A percentile compares a stretch with the other conserved stretches of the same genome.
Conservation (phyloP, 306 rosid species). For the Corylus avellana region DNA sequence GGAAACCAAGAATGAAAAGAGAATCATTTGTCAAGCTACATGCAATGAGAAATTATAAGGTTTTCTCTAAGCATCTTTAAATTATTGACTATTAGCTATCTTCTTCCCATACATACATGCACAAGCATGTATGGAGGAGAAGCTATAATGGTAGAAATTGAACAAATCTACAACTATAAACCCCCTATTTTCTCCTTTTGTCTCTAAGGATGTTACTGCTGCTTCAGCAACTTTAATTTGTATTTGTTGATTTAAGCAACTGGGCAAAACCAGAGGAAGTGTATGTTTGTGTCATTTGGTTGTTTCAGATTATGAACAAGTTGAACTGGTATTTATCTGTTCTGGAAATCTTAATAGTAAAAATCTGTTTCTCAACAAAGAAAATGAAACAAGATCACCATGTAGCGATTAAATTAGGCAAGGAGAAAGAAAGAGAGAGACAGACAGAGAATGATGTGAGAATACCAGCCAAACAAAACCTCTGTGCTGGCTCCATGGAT, state of each 20-base stretch:
- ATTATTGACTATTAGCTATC: neutral
- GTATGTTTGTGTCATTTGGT: constrained; percentile 10
- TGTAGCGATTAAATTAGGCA: constrained; percentile 5
- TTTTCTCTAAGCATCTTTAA: neutral
- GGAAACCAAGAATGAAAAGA: constrained; percentile 5
- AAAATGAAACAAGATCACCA: constrained; percentile 19
- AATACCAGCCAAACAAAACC: constrained; percentile 93
- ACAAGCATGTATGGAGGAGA: neutral
- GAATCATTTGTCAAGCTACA: constrained; percentile 3
- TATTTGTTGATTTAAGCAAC: neutral
- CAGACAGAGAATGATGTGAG: constrained; percentile 15
- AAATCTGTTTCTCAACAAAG: neutral
- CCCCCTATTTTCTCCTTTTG: neutral
- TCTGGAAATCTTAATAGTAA: constrained; percentile 1
- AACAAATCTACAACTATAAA: neutral
- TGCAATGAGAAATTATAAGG: neutral
- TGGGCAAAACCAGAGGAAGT: neutral
- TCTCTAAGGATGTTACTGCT: neutral
- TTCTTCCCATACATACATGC: neutral
- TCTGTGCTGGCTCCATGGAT: constrained; percentile 84
- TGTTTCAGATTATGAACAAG: constrained; percentile 14
- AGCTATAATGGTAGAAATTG: neutral
- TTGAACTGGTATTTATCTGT: neutral
- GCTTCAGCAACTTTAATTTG: neutral
- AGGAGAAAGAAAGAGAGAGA: constrained; percentile 1